Conservation (phyloP, 2,329 filamentous ascomycete species). For the Arthroderma sp. region DNA sequence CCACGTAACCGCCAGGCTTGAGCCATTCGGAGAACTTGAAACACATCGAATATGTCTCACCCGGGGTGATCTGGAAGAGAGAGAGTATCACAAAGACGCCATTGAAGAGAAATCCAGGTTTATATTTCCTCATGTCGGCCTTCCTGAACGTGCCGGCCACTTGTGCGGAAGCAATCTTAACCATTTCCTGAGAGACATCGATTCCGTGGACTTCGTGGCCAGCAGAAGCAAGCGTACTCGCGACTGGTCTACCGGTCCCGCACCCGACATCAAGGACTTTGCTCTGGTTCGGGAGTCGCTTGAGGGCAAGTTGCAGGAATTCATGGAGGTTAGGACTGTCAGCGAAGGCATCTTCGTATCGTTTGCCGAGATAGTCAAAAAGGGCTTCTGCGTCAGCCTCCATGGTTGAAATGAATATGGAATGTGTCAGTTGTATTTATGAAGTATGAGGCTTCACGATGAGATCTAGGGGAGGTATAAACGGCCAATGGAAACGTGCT, state of each 20-base stretch:
- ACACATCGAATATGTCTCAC: constrained; percentile 10
- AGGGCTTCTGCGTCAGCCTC: constrained; percentile 4
- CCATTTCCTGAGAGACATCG: constrained; percentile 14
- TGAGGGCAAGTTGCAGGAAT: constrained; percentile 7
- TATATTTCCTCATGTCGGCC: constrained; percentile 14
- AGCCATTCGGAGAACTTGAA: constrained; percentile 14
- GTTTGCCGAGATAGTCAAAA: constrained; percentile 12
- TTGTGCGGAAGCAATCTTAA: constrained; percentile 12
- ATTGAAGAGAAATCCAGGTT: constrained; percentile 7
- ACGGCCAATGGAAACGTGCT: no score
- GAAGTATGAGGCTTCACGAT: no score
- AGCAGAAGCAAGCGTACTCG: constrained; percentile 10
- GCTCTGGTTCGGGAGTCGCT: constrained; percentile 3
- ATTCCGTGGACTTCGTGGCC: constrained; percentile 16
- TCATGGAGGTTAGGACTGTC: constrained; percentile 8
- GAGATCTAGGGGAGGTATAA: background rate
- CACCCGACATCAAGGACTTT: constrained; percentile 16
- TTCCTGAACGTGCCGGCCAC: constrained; percentile 12
- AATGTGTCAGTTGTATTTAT: background rate
- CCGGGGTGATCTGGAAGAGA: constrained; percentile 12
- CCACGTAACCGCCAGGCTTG: constrained; percentile 9
- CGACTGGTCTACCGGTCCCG: constrained; percentile 15
- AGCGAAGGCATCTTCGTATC: constrained; percentile 14
- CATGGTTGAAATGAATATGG: background rate
- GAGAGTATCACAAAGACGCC: constrained; percentile 14